Evolutionary conservation across 768 basidiomycete species (phyloP).

Genomic region (Tephrocybe rancida): DNA sequence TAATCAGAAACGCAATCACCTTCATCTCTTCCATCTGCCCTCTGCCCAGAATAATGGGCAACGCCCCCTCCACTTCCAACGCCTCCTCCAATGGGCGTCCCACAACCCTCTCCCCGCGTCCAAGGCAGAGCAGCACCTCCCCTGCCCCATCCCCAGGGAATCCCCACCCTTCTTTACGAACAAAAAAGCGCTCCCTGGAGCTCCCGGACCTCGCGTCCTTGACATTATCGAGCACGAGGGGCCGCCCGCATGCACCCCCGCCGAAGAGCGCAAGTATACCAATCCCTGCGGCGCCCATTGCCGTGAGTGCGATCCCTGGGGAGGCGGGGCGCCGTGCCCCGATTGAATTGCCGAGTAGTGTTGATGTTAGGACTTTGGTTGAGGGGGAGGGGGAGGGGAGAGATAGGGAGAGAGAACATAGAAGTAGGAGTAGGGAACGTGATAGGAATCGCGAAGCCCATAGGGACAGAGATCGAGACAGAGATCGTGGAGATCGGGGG

Average conservation of each 20-base stretch:
- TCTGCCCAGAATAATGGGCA: neutral
- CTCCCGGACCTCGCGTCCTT: slow-evolving; percentile 67
- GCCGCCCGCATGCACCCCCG: slow-evolving; percentile 19
- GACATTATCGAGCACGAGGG: slow-evolving; percentile 21
- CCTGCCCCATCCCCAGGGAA: slow-evolving; percentile 41
- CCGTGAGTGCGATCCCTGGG: slow-evolving; percentile 22
- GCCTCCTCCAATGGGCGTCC: neutral
- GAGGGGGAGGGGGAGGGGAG: neutral
- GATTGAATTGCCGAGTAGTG: slow-evolving; percentile 18
- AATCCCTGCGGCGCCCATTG: slow-evolving; percentile 32
- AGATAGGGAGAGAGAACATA: neutral
- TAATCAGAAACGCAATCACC: no score
- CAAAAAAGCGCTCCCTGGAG: slow-evolving; percentile 75
- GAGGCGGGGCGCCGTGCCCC: slow-evolving; percentile 26
- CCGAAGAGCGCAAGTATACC: slow-evolving; percentile 40
- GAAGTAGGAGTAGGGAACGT: neutral
- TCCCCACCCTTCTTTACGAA: slow-evolving; percentile 62
- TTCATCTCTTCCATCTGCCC: neutral
- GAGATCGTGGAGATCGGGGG: neutral
- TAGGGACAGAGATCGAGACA: no score
- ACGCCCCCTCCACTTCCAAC: neutral
- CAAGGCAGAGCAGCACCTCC: slow-evolving; percentile 19
- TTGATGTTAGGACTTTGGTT: no score
- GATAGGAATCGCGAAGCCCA: neutral
- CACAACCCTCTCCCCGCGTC: neutral